phyloP scores from a whole-genome alignment of 2,329 filamentous ascomycete species.

The Pleochaeta shiraiana region DNA sequence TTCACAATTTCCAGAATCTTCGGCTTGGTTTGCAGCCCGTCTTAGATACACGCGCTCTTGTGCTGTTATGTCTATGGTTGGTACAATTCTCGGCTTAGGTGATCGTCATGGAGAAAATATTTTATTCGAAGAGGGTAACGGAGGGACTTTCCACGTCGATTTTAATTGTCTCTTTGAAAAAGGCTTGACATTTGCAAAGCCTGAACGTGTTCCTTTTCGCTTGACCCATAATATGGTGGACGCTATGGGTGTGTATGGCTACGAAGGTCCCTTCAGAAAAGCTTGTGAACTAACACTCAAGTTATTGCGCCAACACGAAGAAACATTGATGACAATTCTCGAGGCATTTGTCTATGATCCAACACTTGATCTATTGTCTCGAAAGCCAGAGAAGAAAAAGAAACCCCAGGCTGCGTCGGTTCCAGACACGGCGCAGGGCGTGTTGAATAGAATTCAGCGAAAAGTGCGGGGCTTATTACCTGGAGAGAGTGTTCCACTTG shows the following conservation, averaged over 20 bases:
- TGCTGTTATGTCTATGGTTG: conserved; percentile 99
- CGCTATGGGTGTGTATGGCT: conserved; percentile 86
- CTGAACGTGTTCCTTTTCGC: conserved; percentile 86
- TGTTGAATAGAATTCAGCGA: conserved; percentile 69
- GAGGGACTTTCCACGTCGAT: conserved; percentile 91
- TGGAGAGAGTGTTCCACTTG: conserved; percentile 77
- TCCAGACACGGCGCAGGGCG: conserved; percentile 50
- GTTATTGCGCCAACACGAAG: conserved; percentile 74
- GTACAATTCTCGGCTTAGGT: conserved; percentile 78
- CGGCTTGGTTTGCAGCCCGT: conserved; percentile 75
- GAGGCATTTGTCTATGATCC: conserved; percentile 97
- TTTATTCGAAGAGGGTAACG: conserved; percentile 78
- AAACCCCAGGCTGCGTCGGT: conserved; percentile 22
- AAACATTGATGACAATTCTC: conserved; percentile 91
- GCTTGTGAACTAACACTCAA: conserved; percentile 75
- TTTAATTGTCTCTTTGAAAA: conserved; percentile 99
- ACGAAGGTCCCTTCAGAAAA: conserved; percentile 80
- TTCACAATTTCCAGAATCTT: conserved; percentile 82
- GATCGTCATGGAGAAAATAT: conserved; percentile 97
- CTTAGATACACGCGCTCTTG: conserved; percentile 81
- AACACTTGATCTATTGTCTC: conserved; percentile 69
- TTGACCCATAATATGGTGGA: conserved; percentile 98
- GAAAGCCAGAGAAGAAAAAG: conserved; percentile 36
- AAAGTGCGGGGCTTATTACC: conserved; percentile 72
- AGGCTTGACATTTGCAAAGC: conserved; percentile 82